Evolutionary conservation across 116 monocot genomes (phyloP), one percentile per base, ranked within the genome.

Genomic region (Phalaenopsis hybrid): DNA sequence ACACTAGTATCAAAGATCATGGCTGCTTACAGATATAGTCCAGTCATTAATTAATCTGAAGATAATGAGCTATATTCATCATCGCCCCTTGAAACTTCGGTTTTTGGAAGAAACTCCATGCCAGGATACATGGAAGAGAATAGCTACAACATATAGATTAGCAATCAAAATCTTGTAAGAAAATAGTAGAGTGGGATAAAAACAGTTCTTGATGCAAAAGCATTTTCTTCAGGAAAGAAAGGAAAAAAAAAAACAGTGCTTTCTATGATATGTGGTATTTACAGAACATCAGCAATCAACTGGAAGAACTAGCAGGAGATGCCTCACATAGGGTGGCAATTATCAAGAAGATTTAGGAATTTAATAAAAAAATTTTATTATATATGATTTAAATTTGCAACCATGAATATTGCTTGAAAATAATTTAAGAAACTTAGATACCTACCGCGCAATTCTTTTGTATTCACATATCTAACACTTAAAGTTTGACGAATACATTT

Each of bases 91-190:
- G 89, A 15, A 50, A 79, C 74, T 8, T 78, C 50, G 68, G 65
- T 75, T 52, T 78, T 45, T 44, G 90, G 89, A 21, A 93, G 82
- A 80, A 92, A 88, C 83, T 92, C 90, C 75, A 86, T 87, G 1
- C 79, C 37, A 44, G 92, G 88, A 82, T 88, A 96, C 88, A 96
- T 85, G 13, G 68, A 76, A 21, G 81, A 55, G 83, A 90, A 96
- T 83, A 93, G 76, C 96, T 96, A 89, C 74, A 78, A 86, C 58
- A 86, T 65, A 76, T 10, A 80, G 3, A 70, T 45, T 37, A 80
- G 21, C 20, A 37, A 48, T 13, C 51, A 81, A 61, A 79, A 84
- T 80, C 46, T 74, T 45, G 73, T 79, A 2, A 37, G 57, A 23
- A 3, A 25, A 50, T 16, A 44, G 20, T 15, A 28, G 43, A 20